Conservation (phyloP, 331 rosid species). For the Arachis monticola region DNA sequence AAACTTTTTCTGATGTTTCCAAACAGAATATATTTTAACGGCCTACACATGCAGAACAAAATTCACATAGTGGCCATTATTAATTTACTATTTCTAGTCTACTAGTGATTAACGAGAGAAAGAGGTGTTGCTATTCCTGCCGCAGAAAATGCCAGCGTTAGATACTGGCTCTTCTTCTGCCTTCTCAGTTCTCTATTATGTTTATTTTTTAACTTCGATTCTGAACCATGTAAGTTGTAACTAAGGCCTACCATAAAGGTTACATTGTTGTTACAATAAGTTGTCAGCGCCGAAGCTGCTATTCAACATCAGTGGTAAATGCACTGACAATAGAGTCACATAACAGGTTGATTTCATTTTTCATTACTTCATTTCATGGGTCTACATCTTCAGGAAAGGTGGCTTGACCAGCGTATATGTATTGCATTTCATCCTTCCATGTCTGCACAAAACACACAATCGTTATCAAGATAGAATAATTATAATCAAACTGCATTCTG, state of each 20-base stretch:
- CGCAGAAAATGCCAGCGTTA: too few relatives aligned
- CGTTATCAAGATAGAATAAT: conserved; percentile 25
- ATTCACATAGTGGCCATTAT: background rate
- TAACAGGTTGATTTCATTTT: background rate
- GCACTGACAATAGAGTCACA: background rate
- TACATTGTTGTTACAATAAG: background rate
- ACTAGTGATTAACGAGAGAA: too few relatives aligned
- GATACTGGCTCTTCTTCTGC: background rate
- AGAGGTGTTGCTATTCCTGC: too few relatives aligned
- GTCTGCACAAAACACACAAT: conserved; percentile 60
- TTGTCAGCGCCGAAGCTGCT: conserved; percentile 7
- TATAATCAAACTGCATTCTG: background rate
- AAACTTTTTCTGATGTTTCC: too few relatives aligned
- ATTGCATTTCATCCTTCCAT: conserved; percentile 81
- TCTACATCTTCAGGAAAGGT: conserved; percentile 61
- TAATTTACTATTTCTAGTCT: too few relatives aligned
- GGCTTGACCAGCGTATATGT: conserved; percentile 55
- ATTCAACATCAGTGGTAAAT: conserved; percentile 5
- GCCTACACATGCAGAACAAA: background rate
- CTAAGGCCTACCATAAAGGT: conserved; percentile 4
- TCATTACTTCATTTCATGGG: conserved; percentile 38
- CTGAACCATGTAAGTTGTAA: background rate
- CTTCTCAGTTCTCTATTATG: too few relatives aligned
- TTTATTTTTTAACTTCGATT: background rate
- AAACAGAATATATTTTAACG: too few relatives aligned